Base-by-base conservation (phyloP, 495 filamentous ascomycete genomes). In the Hypoxylon fuscum region DNA sequence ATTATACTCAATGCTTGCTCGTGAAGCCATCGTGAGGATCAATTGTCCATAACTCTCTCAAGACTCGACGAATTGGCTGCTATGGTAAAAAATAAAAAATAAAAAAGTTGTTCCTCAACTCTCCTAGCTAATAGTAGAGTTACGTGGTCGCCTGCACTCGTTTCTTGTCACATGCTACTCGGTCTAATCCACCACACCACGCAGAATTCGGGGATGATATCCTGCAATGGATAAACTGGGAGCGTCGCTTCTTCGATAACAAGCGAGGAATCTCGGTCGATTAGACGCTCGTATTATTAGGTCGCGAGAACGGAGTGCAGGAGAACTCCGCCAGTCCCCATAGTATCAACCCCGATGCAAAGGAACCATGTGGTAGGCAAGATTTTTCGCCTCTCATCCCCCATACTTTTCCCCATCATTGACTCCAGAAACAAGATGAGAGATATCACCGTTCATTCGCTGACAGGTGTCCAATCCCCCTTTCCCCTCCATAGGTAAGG, bases 221-320 rank as follows among this genome's bases (percentile, higher is more conserved):
- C 38, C 56, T 55, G 15, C 46, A 42, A 61, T 29, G 25, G 35
- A 15, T 18, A 35, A 48, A 31, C 40, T 17, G 20, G 3, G 45
- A 14, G 21, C 32, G 25, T 53, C 56, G 42, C 11, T 31, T 29
- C 40, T 6, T 35, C 35, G 17, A 60, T 20, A 37, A 20, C 1
- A 49, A 65, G 31, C 44, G 46, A 40, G 35, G 49, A 42, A 9
- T 60, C 55, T 54, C n/a, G n/a, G n/a, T n/a, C n/a, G n/a, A n/a
- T n/a, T n/a, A n/a, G n/a, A n/a, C n/a, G n/a, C n/a, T 59, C 55
- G 50, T 65, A 54, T 54, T 60, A 54, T 54, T 37, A 42, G 41
- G 23, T 22, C 11, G 22, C 25, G 10, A 23, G 34, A 9, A 3
- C 58, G 32, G 42, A 49, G 50, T 32, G 50, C 25, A 52, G 42